Conservation (phyloP, 1,284 basidiomycete genomes). For the Cryptococcus sp. region DNA sequence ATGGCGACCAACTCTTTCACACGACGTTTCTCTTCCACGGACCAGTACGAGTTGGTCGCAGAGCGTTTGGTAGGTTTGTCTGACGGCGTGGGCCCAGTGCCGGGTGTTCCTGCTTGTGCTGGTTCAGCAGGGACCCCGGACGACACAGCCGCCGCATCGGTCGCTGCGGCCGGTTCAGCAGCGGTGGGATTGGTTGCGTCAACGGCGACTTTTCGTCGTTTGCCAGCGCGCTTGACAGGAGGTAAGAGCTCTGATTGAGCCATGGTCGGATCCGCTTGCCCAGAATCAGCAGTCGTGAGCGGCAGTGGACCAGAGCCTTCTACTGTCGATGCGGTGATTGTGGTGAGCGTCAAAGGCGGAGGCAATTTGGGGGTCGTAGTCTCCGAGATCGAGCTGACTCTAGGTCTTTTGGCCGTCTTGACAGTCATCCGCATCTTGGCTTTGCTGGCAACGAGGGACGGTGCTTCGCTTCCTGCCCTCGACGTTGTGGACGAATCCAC, state of each 20-base stretch:
- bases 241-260: slow-evolving; percentile 35
- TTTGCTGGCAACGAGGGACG: slow-evolving; percentile 25
- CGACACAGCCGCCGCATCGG: neutral
- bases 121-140: neutral
- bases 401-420: slow-evolving; percentile 38
- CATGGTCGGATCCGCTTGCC: neutral
- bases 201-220: slow-evolving; percentile 26
- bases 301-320: neutral
- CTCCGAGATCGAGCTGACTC: slow-evolving; percentile 32
- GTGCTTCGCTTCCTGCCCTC: slow-evolving; percentile 35
- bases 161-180: neutral
- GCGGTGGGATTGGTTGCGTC: neutral
- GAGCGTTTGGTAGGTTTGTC: slow-evolving; percentile 26
- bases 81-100: neutral
- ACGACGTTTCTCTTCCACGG: slow-evolving; percentile 57
- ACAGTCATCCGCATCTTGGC: slow-evolving; percentile 32
- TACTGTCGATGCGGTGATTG: neutral
- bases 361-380: slow-evolving; percentile 7
- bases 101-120: neutral
- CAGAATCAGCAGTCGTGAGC: slow-evolving; percentile 1
- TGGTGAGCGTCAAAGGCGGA: neutral
- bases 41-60: slow-evolving; percentile 57
- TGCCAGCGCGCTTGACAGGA: slow-evolving; percentile 39
- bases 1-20: slow-evolving; percentile 67
- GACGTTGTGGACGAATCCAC: slow-evolving; percentile 24